These are phyloP conservation scores for Symbiodinium pilosum DNA, from an alignment of 73 alveolate species.

Conservation along the genomic window DNA sequence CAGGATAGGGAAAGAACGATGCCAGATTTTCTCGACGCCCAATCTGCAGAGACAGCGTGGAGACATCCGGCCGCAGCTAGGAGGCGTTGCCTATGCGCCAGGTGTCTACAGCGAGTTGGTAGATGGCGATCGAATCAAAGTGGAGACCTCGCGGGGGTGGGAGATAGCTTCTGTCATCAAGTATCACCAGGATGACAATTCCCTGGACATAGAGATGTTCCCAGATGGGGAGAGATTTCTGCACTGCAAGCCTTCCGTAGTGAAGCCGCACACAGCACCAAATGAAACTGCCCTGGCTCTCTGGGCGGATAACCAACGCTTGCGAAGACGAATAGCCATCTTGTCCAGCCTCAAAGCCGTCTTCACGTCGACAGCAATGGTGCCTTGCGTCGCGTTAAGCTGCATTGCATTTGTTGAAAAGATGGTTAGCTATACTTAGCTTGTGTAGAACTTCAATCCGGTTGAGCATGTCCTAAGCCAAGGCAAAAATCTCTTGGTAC, in stretches of 20 bases:
- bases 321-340: neutral
- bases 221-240: neutral
- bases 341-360: neutral
- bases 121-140: slow-evolving; percentile 14
- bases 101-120: neutral
- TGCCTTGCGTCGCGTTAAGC: neutral
- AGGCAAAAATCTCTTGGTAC: neutral
- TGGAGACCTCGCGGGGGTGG: slow-evolving; percentile 43
- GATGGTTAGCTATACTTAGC: too few species aligned
- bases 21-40: too few species aligned
- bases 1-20: too few species aligned
- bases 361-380: neutral
- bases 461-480: too few species aligned
- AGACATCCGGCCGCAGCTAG: too few species aligned
- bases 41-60: too few species aligned
- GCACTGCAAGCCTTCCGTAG: neutral
- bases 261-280: neutral
- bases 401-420: neutral
- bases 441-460: too few species aligned
- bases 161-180: slow-evolving; percentile 10
- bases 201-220: slow-evolving; percentile 11
- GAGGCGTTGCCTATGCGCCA: neutral
- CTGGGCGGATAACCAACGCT: neutral
- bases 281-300: neutral
- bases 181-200: neutral